phyloP scores from a whole-genome alignment of 306 rosid genomes.

The Pterocarpus santalinus region DNA sequence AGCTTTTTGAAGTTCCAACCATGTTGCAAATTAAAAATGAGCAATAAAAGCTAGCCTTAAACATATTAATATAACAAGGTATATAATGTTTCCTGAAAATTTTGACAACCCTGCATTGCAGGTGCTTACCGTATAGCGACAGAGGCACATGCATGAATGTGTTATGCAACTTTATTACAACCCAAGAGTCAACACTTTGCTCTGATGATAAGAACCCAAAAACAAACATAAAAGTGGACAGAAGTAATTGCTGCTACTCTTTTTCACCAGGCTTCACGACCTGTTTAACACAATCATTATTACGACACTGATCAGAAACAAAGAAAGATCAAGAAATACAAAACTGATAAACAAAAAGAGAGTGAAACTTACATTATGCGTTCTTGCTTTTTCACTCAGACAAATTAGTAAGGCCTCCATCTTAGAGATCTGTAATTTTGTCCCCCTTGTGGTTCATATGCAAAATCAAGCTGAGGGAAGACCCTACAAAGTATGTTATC shows the following conservation, averaged over 20 bases:
- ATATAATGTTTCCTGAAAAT: neutral
- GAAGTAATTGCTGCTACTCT: neutral
- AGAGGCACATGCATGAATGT: neutral
- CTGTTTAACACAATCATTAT: neutral
- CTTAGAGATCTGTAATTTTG: conserved; percentile 4
- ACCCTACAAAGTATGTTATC: neutral
- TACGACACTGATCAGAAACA: neutral
- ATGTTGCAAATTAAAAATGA: no score
- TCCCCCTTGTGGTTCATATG: neutral
- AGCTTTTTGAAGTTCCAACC: neutral
- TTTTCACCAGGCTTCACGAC: neutral
- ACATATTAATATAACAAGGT: neutral
- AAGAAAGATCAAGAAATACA: neutral
- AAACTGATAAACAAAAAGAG: neutral
- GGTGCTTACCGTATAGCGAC: no score
- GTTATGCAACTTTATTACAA: neutral
- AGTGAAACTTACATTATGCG: neutral
- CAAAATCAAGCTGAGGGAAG: neutral
- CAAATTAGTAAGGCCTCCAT: neutral
- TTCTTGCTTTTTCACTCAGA: neutral
- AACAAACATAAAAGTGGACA: neutral
- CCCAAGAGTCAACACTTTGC: neutral
- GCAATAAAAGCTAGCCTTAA: neutral
- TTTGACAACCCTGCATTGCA: neutral
- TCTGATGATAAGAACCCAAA: no score